phyloP scores from a whole-genome alignment of 306 rosid genomes.

The Vachellia pachyceras region DNA sequence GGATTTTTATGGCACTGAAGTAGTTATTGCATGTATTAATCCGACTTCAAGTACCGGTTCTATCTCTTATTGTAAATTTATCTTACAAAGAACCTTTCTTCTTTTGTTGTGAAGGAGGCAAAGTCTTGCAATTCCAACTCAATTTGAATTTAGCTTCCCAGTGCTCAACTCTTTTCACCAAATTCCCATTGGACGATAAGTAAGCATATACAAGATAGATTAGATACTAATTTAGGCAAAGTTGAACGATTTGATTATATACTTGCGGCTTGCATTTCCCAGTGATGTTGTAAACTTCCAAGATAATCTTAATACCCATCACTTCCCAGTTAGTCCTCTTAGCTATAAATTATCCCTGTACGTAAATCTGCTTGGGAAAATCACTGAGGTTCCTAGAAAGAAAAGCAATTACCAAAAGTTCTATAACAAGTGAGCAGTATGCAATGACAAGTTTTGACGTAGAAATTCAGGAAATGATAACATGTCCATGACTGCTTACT shows the following conservation, averaged over 20 bases:
- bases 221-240: constrained; percentile 45
- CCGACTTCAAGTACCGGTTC: constrained; percentile 3
- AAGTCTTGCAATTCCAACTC: not conserved
- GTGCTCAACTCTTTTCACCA: not conserved
- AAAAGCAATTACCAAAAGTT: too few species aligned
- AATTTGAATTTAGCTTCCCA: not conserved
- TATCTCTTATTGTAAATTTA: not conserved
- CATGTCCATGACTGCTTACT: too few species aligned
- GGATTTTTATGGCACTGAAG: constrained; percentile 28
- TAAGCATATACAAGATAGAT: not conserved
- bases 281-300: constrained; percentile 57
- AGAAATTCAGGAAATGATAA: too few species aligned
- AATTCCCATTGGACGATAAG: not conserved
- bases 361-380: constrained; percentile 42
- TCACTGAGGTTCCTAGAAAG: too few species aligned
- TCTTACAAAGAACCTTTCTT: not conserved
- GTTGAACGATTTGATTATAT: constrained; percentile 68
- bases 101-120: not conserved
- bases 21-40: constrained; percentile 22
- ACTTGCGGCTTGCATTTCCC: constrained; percentile 80
- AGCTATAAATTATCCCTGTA: constrained; percentile 78
- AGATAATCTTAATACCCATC: constrained; percentile 42
- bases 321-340: constrained; percentile 74
- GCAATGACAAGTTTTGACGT: too few species aligned
- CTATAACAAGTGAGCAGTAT: too few species aligned